Percentiles rank a stretch among this genome's conserved stretches.
phyloP scores from a whole-genome alignment of 1,139 yeast species.

The Lodderomyces orthopsilosis region DNA sequence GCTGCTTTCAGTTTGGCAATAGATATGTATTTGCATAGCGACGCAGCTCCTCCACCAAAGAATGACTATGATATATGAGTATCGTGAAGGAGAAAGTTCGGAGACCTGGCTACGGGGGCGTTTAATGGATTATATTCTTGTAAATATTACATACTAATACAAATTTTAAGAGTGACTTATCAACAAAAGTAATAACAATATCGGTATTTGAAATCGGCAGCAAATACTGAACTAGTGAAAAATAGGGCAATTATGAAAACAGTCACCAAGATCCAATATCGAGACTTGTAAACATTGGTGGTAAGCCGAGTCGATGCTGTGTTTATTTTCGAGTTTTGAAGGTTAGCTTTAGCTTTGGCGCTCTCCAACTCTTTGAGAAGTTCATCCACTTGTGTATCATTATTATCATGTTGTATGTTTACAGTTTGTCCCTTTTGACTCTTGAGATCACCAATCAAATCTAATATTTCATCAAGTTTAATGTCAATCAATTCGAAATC shows the following conservation, averaged over 20 bases:
- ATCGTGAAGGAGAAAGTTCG: too few species aligned
- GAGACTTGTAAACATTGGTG: not conserved
- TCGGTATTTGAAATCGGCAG: slow-evolving; percentile 31
- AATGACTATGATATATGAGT: slow-evolving; percentile 83
- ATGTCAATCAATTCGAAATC: slow-evolving; percentile 7
- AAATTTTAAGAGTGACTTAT: slow-evolving; percentile 2
- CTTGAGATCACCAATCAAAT: slow-evolving; percentile 1
- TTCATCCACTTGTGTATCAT: slow-evolving; percentile 1
- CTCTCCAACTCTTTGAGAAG: not conserved
- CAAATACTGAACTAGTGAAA: slow-evolving; percentile 20
- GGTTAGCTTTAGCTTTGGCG: not conserved
- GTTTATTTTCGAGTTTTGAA: slow-evolving; percentile 3
- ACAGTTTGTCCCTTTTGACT: not conserved
- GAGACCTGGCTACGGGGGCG: not conserved
- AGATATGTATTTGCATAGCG: slow-evolving; percentile 85
- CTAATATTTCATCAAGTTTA: slow-evolving; percentile 7
- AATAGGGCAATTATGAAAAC: slow-evolving; percentile 10
- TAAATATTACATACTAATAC: slow-evolving; percentile 4
- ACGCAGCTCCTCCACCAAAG: slow-evolving; percentile 78
- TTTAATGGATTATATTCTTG: not conserved
- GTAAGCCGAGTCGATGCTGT: not conserved
- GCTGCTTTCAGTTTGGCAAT: slow-evolving; percentile 96
- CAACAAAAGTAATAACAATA: slow-evolving; percentile 40
- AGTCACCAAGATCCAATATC: slow-evolving; percentile 4
- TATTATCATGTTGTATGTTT: not conserved